phyloP scores from a whole-genome alignment of 2,329 filamentous ascomycete species.

The Pseudogymnoascus sp. region DNA sequence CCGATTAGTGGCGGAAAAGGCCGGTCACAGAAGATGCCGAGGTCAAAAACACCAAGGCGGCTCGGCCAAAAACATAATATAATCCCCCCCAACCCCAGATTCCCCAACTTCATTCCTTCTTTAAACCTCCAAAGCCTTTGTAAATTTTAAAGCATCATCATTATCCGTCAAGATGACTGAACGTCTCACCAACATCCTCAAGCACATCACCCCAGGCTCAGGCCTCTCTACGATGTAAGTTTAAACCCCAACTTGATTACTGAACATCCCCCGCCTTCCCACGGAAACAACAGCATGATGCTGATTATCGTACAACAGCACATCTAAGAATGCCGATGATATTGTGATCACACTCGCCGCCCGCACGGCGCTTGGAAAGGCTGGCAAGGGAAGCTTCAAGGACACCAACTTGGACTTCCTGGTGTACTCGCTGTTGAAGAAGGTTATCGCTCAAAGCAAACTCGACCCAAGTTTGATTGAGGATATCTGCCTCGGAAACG shows the following conservation, averaged over 20 bases:
- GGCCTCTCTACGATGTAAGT: conserved; percentile 72
- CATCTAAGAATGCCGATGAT: conserved; percentile 90
- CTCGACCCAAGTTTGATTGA: conserved; percentile 76
- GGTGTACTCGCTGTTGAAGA: conserved; percentile 73
- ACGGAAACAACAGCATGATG: conserved; percentile 20
- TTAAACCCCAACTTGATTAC: conserved; percentile 14
- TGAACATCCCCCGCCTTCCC: conserved; percentile 12
- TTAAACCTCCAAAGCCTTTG: neutral
- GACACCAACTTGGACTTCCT: conserved; percentile 87
- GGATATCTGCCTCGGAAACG: conserved; percentile 90
- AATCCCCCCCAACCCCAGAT: neutral
- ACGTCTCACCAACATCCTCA: conserved; percentile 80
- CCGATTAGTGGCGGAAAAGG: neutral
- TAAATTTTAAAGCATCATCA: neutral
- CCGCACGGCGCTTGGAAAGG: conserved; percentile 85
- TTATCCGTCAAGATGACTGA: conserved; percentile 61
- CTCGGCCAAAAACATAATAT: conserved; percentile 1
- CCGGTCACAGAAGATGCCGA: conserved; percentile 3
- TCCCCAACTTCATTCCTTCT: neutral
- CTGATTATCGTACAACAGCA: conserved; percentile 45
- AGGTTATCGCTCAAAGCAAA: conserved; percentile 64
- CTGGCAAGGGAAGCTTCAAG: conserved; percentile 87
- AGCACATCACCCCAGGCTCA: conserved; percentile 71
- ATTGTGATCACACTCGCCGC: conserved; percentile 91
- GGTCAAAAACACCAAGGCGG: conserved; percentile 1